phyloP scores from a whole-genome alignment of 1,139 yeast species.

The Sugiyamaella castrensis region DNA sequence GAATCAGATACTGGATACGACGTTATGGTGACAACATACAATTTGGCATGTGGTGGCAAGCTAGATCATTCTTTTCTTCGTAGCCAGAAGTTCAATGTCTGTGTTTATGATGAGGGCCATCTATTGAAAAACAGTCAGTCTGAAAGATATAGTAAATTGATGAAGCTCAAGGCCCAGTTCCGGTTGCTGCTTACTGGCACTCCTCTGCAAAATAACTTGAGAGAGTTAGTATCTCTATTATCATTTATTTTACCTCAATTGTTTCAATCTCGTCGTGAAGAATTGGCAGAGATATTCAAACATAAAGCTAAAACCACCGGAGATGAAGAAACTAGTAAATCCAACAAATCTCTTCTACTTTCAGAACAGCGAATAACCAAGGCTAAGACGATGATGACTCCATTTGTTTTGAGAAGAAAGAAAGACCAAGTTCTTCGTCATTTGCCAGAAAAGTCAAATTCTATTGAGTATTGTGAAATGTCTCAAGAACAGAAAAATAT shows the following conservation, averaged over 20 bases:
- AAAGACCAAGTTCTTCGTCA: conserved; percentile 89
- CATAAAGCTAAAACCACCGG: conserved; percentile 73
- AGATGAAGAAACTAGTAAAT: conserved; percentile 43
- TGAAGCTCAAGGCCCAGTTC: conserved; percentile 77
- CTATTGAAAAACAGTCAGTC: conserved; percentile 86
- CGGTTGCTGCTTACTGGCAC: conserved; percentile 91
- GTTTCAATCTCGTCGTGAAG: conserved; percentile 79
- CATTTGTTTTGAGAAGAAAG: conserved; percentile 87
- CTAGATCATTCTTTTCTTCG: conserved; percentile 77
- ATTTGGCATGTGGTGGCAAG: conserved; percentile 82
- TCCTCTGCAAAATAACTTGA: conserved; percentile 88
- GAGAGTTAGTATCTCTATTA: conserved; percentile 82
- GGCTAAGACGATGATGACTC: conserved; percentile 98
- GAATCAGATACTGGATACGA: conserved; percentile 41
- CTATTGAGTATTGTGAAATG: conserved; percentile 63
- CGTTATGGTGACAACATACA: conserved; percentile 91
- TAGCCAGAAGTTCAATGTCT: conserved; percentile 72
- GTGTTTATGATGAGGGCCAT: conserved; percentile 97
- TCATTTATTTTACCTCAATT: conserved; percentile 86
- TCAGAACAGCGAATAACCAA: conserved; percentile 88
- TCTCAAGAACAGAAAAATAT: conserved; percentile 54
- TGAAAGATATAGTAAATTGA: conserved; percentile 81
- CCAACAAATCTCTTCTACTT: conserved; percentile 69
- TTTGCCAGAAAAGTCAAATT: conserved; percentile 72
- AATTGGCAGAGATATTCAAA: conserved; percentile 74